phyloP scores from a whole-genome alignment of 1,139 yeast species.

The Debaryomycetaceae sp. region DNA sequence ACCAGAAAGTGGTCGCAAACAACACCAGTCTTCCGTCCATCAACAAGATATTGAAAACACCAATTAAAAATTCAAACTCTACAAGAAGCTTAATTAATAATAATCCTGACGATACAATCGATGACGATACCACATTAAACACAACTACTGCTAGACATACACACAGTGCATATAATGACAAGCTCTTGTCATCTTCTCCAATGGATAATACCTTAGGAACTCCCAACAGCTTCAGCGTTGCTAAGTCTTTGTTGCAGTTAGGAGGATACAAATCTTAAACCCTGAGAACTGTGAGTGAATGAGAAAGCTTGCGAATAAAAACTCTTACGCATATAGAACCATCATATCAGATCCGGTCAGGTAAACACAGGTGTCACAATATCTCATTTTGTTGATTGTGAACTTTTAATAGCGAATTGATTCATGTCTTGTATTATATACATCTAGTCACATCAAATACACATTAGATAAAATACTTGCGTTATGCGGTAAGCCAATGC shows the following conservation, averaged over 20 bases:
- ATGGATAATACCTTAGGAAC: conserved; percentile 38
- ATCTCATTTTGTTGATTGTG: conserved; percentile 2
- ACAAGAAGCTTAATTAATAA: conserved; percentile 17
- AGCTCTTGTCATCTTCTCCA: conserved; percentile 31
- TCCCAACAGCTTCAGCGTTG: conserved; percentile 49
- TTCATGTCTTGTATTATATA: too few relatives aligned
- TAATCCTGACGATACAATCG: conserved; percentile 35
- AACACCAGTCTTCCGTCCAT: conserved; percentile 31
- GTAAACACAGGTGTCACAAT: too few relatives aligned
- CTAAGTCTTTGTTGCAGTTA: conserved; percentile 46
- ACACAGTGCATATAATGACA: conserved; percentile 11
- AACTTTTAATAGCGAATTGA: too few relatives aligned
- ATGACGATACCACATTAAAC: conserved; percentile 23
- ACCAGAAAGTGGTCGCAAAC: not conserved
- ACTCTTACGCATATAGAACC: too few relatives aligned
- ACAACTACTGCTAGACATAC: conserved; percentile 9
- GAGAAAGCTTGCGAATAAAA: too few relatives aligned
- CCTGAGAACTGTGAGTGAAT: too few relatives aligned
- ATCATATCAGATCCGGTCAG: too few relatives aligned
- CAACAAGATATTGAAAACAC: conserved; percentile 45
- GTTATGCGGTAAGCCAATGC: too few relatives aligned
- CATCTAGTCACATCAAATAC: too few relatives aligned
- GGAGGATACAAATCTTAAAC: conserved; percentile 23
- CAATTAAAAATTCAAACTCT: conserved; percentile 34
- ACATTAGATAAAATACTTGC: too few relatives aligned